Base-by-base conservation (phyloP, 1,284 basidiomycete species). In the Amylostereum chailletii region DNA sequence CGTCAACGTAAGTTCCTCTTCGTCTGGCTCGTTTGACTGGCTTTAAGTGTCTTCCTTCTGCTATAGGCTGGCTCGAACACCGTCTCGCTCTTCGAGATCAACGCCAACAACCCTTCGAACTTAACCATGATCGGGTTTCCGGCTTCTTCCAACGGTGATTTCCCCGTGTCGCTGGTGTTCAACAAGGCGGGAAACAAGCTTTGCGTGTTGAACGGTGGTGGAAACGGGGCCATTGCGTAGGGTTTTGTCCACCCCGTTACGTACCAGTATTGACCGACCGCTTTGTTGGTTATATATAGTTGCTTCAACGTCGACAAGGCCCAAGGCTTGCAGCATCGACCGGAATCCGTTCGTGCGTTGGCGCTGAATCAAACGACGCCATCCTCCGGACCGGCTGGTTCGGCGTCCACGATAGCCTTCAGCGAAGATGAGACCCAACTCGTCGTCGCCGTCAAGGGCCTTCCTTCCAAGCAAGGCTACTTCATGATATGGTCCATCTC, bases 131-230 rank as follows among this genome's bases (percentile, higher is more conserved):
- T 43, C 27, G 42, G 42, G 27, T 26, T 11, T n/a, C n/a, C 42
- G n/a, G 27, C 32, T n/a, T 26, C 11, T 9, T 43, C 42, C 27
- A 43, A 43, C n/a, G 42, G 42, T n/a, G 42, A 43, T 10, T 43
- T 43, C 42, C 42, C 42, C 42, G 42, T 27, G 6, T 43, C 42
- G 7, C 42, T 43, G 27, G 30, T 30, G 6, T 43, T 11, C n/a
- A 43, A 43, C 42, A 30, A 26, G 6, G n/a, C 27, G 27, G 42
- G 42, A 26, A 30, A 43, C 42, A 43, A 27, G 42, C 42, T 43
- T 7, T 43, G 42, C 42, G 42, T 43, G 27, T 10, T 43, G n/a
- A 43, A 43, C 42, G 30, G 42, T n/a, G 42, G 42, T n/a, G 42
- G n/a, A 5, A 11, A 27, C 29, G 39, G 29, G n/a, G 39, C n/a